These are phyloP conservation scores for Verruconis gallopava DNA, from an alignment of 2,329 filamentous ascomycete species.

Conservation along the genomic window DNA sequence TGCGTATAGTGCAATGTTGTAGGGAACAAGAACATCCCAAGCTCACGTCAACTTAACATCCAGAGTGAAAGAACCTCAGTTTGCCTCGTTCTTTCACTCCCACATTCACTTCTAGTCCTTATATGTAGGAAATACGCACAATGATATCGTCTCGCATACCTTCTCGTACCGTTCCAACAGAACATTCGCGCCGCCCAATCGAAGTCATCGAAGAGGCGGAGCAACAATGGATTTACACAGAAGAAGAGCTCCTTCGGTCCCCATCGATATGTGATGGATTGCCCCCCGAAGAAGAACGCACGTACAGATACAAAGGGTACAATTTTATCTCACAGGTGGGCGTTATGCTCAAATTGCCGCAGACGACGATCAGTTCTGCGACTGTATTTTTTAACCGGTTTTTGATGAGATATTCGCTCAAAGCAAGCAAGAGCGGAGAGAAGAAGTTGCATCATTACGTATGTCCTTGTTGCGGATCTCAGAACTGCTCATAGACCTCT, in stretches of 20 bases:
- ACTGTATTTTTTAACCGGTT: constrained; percentile 93
- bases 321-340: constrained; percentile 95
- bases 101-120: background rate
- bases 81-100: too few relatives aligned
- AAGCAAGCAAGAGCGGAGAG: constrained; percentile 50
- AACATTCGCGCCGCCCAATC: constrained; percentile 16
- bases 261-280: constrained; percentile 80
- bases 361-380: constrained; percentile 83
- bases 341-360: constrained; percentile 80
- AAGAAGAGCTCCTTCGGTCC: constrained; percentile 67
- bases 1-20: too few relatives aligned
- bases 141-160: background rate
- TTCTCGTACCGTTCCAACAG: too few relatives aligned
- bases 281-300: constrained; percentile 60
- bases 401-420: constrained; percentile 80
- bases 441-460: constrained; percentile 74
- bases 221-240: constrained; percentile 79
- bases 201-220: constrained; percentile 41
- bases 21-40: too few relatives aligned
- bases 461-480: constrained; percentile 12
- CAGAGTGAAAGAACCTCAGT: too few relatives aligned
- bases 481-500: background rate
- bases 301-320: constrained; percentile 76
- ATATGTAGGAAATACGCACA: background rate
- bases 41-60: too few relatives aligned